Evolutionary conservation across 164 flowering plant genomes (phyloP), one percentile per base, ranked within the genome.

Genomic region (Stephania yunnanensis): DNA sequence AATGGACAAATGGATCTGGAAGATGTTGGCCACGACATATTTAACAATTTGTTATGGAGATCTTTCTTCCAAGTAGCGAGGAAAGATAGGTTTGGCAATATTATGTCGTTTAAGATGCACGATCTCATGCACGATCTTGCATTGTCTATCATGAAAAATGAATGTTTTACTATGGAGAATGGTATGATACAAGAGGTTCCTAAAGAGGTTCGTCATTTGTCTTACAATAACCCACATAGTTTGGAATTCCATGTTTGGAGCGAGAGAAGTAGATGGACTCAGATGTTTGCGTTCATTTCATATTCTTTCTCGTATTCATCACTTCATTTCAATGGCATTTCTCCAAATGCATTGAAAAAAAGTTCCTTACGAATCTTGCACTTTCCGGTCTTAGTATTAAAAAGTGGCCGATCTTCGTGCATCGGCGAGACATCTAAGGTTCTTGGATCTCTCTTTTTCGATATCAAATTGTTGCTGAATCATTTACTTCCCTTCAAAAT

Each of bases 61-160:
- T 73, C 75, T 7, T 73, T 73, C 12, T 73, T 73, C 15, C 68
- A 73, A 31, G 75, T n/a, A 61, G 19, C 64, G 4, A 1, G 15
- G 7, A 63, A 20, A 42, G 75, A 73, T 63, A 30, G 15, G 10
- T 6, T 31, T 63, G 75, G 75, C 1, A 73, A 63, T 19, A n/a
- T 61, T 8, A 68, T 11, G n/a, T 4, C 6, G 13, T 68, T 29
- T 15, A 52, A 72, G 66, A 71, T 71, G 61, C 73, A 71, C 22
- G 73, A 71, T 71, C 36, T 50, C 19, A 48, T 71, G 31, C 73
- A 48, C 11, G 61, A 71, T 15, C 31, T 71, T 46, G 73, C 42
- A 10, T 11, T 20, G 3, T 46, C 15, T 20, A 10, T 71, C 10
- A 53, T 12, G 50, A 11, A 17, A 15, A 71, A 22, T 50, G 73